Evolutionary conservation across 371 early-diverging fungal species (phyloP).

Genomic region (Batkoa obscura): DNA sequence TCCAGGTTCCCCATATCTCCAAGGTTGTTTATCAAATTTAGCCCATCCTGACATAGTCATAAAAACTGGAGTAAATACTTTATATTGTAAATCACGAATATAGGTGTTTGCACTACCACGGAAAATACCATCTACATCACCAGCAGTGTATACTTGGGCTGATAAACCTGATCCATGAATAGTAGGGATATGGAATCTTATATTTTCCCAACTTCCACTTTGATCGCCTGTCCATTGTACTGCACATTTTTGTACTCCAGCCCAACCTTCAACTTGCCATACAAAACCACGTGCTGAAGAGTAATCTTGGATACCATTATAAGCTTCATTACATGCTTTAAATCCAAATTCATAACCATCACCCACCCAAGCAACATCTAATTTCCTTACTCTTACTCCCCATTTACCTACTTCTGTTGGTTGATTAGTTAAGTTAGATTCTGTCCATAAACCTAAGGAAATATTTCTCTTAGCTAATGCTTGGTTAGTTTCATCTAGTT

Average conservation of each 20-base stretch:
- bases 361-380: constrained; percentile 1
- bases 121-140: constrained; percentile 3
- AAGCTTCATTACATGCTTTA: neutral
- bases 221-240: neutral
- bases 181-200: neutral
- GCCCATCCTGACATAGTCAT: neutral
- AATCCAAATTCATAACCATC: neutral
- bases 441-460: neutral
- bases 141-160: neutral
- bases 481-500: neutral
- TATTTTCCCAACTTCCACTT: neutral
- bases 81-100: neutral
- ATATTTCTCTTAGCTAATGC: neutral
- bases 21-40: neutral
- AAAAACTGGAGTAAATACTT: neutral
- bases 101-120: neutral
- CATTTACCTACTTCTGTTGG: constrained; percentile 1
- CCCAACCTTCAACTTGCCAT: neutral
- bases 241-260: neutral
- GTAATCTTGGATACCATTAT: neutral
- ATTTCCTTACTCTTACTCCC: constrained; percentile 1
- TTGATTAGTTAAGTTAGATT: neutral
- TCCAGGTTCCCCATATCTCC: neutral
- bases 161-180: neutral
- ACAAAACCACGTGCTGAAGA: neutral